Conservation (phyloP, 805 yeast genomes). For the Lipomyces spencermartinsiae region DNA sequence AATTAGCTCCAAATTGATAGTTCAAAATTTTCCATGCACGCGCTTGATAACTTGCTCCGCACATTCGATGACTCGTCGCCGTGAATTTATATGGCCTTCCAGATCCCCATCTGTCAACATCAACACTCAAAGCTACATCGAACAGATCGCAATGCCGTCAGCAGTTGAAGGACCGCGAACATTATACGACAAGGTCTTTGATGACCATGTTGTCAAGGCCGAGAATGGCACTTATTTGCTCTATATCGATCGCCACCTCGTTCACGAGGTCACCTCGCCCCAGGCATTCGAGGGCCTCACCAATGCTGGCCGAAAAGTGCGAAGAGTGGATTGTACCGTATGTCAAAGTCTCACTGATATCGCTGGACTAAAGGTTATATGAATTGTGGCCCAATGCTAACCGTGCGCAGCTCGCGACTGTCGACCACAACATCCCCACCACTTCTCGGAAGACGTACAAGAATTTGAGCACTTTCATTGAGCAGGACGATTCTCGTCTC, state of each 20-base stretch:
- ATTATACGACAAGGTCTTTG: constrained; percentile 94
- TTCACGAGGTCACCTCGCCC: constrained; percentile 98
- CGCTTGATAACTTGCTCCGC: background rate
- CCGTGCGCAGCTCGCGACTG: constrained; percentile 40
- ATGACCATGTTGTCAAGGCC: constrained; percentile 89
- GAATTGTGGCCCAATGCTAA: constrained; percentile 1
- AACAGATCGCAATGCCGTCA: constrained; percentile 43
- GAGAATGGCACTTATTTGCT: constrained; percentile 85
- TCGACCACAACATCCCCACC: constrained; percentile 86
- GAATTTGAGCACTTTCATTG: constrained; percentile 77
- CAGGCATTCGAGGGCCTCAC: constrained; percentile 97
- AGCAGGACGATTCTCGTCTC: constrained; percentile 87
- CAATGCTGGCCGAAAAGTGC: constrained; percentile 84
- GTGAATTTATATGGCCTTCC: background rate
- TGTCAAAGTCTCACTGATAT: constrained; percentile 4
- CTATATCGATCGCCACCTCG: constrained; percentile 95
- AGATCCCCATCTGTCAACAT: background rate
- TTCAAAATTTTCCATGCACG: background rate
- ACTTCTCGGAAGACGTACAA: constrained; percentile 79
- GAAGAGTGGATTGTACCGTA: constrained; percentile 61
- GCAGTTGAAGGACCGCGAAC: constrained; percentile 62
- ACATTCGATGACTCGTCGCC: background rate
- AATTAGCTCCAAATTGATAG: background rate
- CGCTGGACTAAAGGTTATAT: background rate
- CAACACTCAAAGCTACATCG: background rate